These are phyloP conservation scores for Herpotrichia juniperi DNA, from an alignment of 2,329 filamentous ascomycete genomes.

Conservation along the genomic window DNA sequence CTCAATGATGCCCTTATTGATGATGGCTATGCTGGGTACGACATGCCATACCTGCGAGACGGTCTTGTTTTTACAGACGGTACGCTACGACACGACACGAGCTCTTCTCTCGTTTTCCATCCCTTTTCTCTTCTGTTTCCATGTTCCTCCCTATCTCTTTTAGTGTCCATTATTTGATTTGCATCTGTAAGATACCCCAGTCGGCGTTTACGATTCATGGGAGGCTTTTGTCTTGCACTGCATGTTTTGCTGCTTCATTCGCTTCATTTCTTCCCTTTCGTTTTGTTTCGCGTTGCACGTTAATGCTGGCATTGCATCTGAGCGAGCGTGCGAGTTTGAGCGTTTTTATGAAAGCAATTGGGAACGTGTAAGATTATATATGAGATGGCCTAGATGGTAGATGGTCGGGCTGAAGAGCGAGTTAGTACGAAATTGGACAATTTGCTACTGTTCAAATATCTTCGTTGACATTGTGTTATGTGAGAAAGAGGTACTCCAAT, in stretches of 20 bases:
- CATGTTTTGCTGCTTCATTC: not conserved
- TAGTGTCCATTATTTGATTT: not conserved
- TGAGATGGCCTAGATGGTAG: too few species aligned
- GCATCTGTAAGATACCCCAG: slow-evolving; percentile 16
- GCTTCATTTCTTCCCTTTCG: not conserved
- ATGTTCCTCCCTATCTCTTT: not conserved
- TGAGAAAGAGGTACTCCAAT: too few species aligned
- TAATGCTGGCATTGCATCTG: not conserved
- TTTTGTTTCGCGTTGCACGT: not conserved
- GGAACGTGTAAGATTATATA: not conserved
- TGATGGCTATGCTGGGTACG: slow-evolving; percentile 4
- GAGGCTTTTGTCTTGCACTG: not conserved
- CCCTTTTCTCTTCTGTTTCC: not conserved
- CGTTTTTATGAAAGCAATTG: not conserved
- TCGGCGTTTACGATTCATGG: slow-evolving; percentile 6
- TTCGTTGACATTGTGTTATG: too few species aligned
- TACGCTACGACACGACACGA: not conserved
- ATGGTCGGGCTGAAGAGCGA: too few species aligned
- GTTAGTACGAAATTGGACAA: too few species aligned
- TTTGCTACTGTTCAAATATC: too few species aligned
- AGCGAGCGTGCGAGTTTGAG: not conserved
- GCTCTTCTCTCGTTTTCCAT: not conserved
- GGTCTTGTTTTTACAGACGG: not conserved
- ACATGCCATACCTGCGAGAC: not conserved
- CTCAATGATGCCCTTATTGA: slow-evolving; percentile 2